A percentile compares a stretch with the other conserved stretches of the same genome.
Evolutionary conservation across 2,329 filamentous ascomycete genomes (phyloP).

Genomic region (Trichoderma breve): DNA sequence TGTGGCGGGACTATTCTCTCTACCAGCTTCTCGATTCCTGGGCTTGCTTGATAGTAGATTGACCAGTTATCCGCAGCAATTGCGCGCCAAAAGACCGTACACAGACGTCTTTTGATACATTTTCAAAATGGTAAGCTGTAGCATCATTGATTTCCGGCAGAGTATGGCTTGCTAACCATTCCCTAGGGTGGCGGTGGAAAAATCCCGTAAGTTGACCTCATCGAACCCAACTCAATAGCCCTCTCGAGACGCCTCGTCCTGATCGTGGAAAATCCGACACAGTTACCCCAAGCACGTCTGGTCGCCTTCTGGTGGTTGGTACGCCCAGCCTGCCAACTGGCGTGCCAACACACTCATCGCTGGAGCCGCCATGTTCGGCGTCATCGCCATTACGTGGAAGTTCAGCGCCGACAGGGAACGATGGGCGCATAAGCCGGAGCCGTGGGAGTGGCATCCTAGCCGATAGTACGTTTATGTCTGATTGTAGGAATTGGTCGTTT

Average conservation of each 20-base stretch:
- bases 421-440: constrained; percentile 72
- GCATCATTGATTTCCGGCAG: constrained; percentile 48
- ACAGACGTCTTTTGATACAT: constrained; percentile 36
- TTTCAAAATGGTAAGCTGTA: constrained; percentile 56
- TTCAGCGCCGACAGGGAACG: constrained; percentile 72
- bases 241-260: constrained; percentile 6
- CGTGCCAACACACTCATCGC: constrained; percentile 83
- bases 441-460: constrained; percentile 77
- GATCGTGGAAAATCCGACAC: constrained; percentile 1
- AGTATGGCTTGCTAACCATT: constrained; percentile 39
- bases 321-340: constrained; percentile 93
- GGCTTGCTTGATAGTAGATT: neutral
- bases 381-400: constrained; percentile 67
- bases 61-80: constrained; percentile 25
- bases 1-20: neutral
- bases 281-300: constrained; percentile 99
- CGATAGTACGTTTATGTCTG: constrained; percentile 62
- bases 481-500: neutral
- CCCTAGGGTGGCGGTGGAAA: constrained; percentile 71
- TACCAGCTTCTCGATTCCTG: constrained; percentile 10
- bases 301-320: constrained; percentile 98
- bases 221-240: neutral
- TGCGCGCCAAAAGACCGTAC: constrained; percentile 28
- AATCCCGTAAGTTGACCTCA: constrained; percentile 56
- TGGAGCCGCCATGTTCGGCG: constrained; percentile 63